Conservation (phyloP, 2,329 filamentous ascomycete genomes). For the Neoscytalidium dimidiatum region DNA sequence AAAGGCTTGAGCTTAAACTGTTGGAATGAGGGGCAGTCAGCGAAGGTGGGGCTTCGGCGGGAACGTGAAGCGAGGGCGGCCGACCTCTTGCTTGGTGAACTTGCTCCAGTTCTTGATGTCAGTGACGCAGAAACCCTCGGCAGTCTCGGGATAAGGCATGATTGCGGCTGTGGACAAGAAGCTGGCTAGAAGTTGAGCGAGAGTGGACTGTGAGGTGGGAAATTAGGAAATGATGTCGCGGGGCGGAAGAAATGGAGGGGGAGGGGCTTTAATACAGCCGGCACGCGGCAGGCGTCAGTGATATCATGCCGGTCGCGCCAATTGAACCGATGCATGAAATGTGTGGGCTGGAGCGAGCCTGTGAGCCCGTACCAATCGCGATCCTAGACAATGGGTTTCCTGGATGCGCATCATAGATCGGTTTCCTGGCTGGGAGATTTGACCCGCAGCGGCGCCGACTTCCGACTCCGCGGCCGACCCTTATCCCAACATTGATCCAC, state of each 20-base stretch:
- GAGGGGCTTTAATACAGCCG: constrained; percentile 19
- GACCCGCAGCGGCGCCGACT: neutral
- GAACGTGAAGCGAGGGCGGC: constrained; percentile 21
- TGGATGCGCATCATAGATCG: constrained; percentile 15
- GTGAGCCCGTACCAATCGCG: neutral
- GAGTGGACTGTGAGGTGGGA: neutral
- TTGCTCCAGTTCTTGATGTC: constrained; percentile 63
- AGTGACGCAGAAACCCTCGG: constrained; percentile 51
- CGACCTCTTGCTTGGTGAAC: constrained; percentile 59
- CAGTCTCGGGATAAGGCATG: constrained; percentile 56
- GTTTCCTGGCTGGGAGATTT: neutral
- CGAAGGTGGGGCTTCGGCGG: neutral
- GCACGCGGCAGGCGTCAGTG: neutral
- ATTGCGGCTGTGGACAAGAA: constrained; percentile 23
- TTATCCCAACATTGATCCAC: neutral
- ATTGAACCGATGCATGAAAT: constrained; percentile 10
- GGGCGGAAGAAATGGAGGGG: constrained; percentile 13
- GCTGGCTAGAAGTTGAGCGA: neutral
- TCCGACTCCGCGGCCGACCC: neutral
- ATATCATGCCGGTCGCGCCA: constrained; percentile 15
- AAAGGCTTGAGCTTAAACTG: constrained; percentile 84
- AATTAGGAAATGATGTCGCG: neutral
- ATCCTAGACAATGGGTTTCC: neutral
- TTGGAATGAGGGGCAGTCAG: neutral
- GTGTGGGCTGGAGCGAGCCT: neutral